Percentiles rank a stretch among this genome's conserved stretches.
These are phyloP conservation scores for Sarocladium brachiariae DNA, from an alignment of 2,329 filamentous ascomycete genomes.

Conservation along the genomic window DNA sequence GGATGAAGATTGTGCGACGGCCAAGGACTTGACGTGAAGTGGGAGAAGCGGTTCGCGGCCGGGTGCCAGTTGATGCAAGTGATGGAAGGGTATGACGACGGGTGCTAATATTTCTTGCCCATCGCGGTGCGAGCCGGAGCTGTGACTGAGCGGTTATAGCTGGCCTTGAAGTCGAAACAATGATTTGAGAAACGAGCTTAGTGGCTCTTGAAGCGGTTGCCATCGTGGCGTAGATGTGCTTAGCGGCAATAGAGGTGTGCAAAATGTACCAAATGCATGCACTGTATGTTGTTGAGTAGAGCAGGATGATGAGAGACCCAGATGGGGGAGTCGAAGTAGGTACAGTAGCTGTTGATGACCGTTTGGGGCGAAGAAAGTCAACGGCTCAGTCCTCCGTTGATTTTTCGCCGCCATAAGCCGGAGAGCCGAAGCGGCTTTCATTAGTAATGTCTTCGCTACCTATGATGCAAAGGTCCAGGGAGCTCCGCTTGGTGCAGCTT, in stretches of 20 bases:
- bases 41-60: neutral
- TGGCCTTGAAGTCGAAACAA: neutral
- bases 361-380: neutral
- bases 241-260: too few species aligned
- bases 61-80: neutral
- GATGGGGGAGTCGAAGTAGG: neutral
- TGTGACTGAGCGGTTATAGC: neutral
- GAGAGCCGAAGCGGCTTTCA: constrained; percentile 14
- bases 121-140: neutral
- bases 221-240: neutral
- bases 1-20: constrained; percentile 85
- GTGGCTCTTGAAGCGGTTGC: constrained; percentile 1
- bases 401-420: constrained; percentile 20
- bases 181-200: neutral
- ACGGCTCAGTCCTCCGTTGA: constrained; percentile 10
- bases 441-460: constrained; percentile 25
- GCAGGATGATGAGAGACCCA: too few species aligned
- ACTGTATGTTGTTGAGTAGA: too few species aligned
- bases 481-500: constrained; percentile 14
- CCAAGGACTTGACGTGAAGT: constrained; percentile 17
- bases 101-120: neutral
- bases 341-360: neutral
- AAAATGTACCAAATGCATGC: too few species aligned
- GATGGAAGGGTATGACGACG: neutral
- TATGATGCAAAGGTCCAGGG: constrained; percentile 19